phyloP scores from a whole-genome alignment of 306 rosid genomes.

The Acacia acuminata region DNA sequence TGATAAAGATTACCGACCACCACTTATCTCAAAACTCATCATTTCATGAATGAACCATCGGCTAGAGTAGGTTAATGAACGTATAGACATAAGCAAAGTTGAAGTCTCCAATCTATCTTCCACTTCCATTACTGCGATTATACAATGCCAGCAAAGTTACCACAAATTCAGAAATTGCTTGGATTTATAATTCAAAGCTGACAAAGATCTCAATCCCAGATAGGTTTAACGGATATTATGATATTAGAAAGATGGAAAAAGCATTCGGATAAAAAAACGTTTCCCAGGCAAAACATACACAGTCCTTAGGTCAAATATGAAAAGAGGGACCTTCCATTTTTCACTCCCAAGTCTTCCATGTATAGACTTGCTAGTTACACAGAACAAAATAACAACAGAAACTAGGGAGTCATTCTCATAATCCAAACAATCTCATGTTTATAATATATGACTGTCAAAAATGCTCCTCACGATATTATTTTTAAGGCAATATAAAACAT shows the following conservation, averaged over 20 bases:
- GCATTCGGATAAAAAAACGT: neutral
- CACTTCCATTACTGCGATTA: too few relatives aligned
- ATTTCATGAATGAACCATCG: too few relatives aligned
- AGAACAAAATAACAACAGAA: neutral
- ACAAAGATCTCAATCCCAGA: too few relatives aligned
- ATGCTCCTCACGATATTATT: slow-evolving; percentile 24
- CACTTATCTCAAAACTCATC: too few relatives aligned
- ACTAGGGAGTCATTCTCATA: neutral
- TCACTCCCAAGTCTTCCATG: neutral
- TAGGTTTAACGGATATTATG: too few relatives aligned
- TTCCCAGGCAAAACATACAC: neutral
- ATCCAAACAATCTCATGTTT: neutral
- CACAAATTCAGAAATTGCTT: too few relatives aligned
- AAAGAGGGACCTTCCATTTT: neutral
- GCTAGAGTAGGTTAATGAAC: neutral
- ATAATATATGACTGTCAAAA: neutral
- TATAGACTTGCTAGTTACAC: neutral
- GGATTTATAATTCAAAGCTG: too few relatives aligned
- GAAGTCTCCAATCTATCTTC: too few relatives aligned
- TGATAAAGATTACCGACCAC: too few relatives aligned
- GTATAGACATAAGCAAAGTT: neutral
- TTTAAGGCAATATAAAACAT: slow-evolving; percentile 22
- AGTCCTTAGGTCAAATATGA: neutral
- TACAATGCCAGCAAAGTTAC: too few relatives aligned
- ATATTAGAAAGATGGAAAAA: slow-evolving; percentile 6